A percentile compares a stretch with the other conserved stretches of the same genome.
phyloP scores from a whole-genome alignment of 2,329 filamentous ascomycete species.

The Purpureocillium takamizusanense region DNA sequence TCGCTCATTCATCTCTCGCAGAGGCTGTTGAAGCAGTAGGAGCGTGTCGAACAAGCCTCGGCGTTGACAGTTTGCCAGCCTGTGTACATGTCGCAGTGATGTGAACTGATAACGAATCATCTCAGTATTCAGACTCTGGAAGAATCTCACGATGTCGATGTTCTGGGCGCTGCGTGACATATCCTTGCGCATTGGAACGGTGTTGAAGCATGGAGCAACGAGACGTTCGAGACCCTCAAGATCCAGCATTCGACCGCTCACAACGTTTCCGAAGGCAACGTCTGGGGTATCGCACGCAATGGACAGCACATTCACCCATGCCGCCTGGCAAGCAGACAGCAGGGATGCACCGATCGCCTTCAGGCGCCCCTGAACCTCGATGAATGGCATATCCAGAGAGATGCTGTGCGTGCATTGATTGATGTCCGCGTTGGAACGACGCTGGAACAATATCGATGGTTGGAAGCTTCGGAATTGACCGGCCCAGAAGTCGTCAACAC shows the following conservation, averaged over 20 bases:
- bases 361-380: constrained; percentile 36
- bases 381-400: constrained; percentile 27
- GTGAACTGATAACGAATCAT: constrained; percentile 64
- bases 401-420: constrained; percentile 19
- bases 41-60: constrained; percentile 68
- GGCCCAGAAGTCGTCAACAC: constrained; percentile 59
- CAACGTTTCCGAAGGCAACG: constrained; percentile 79
- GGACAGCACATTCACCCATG: constrained; percentile 60
- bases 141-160: constrained; percentile 44
- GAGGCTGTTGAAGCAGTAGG: constrained; percentile 64
- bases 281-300: constrained; percentile 49
- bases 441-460: constrained; percentile 16
- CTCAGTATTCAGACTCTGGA: constrained; percentile 54
- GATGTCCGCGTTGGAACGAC: constrained; percentile 10
- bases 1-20: constrained; percentile 42
- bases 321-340: constrained; percentile 59
- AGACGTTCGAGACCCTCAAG: constrained; percentile 60
- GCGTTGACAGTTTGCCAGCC: constrained; percentile 27
- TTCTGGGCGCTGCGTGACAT: constrained; percentile 39
- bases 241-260: constrained; percentile 64
- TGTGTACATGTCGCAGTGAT: constrained; percentile 63
- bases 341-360: constrained; percentile 50
- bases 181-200: constrained; percentile 60
- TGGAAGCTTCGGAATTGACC: constrained; percentile 42
- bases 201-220: constrained; percentile 90